These are phyloP conservation scores for Lunularia cruciata DNA, from an alignment of 225 moss, liverwort and hornwort species.

Conservation along the genomic window DNA sequence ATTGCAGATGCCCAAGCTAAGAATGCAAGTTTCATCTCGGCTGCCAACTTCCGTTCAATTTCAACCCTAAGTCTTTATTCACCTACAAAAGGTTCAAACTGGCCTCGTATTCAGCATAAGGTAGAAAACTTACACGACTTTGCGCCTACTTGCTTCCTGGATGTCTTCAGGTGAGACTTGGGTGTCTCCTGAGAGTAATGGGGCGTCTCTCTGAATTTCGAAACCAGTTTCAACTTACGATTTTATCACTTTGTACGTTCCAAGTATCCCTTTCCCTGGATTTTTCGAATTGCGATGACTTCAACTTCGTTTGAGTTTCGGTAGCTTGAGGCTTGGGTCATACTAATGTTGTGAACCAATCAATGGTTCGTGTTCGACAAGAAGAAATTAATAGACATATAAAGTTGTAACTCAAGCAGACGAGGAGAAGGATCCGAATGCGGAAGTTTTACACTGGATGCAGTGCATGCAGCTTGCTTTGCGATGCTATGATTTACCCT, in stretches of 20 bases:
- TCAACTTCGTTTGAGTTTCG: too few relatives aligned
- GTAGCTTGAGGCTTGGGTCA: too few relatives aligned
- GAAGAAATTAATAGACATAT: not conserved
- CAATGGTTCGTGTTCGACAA: too few relatives aligned
- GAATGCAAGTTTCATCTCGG: conserved; percentile 36
- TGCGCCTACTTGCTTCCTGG: not conserved
- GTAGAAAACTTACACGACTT: not conserved
- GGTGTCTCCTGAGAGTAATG: conserved; percentile 63
- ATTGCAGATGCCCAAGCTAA: conserved; percentile 45
- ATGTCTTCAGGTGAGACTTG: conserved; percentile 41
- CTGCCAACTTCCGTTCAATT: conserved; percentile 16
- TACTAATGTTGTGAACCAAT: too few relatives aligned
- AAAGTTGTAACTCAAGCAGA: conserved; percentile 26
- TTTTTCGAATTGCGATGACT: not conserved
- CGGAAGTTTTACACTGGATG: conserved; percentile 79
- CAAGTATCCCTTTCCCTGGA: not conserved
- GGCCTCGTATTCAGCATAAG: too few relatives aligned
- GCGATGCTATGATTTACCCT: conserved; percentile 59
- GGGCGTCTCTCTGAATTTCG: conserved; percentile 63
- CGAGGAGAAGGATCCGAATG: conserved; percentile 71
- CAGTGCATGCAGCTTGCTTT: conserved; percentile 72
- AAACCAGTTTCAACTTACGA: conserved; percentile 71
- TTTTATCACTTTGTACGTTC: conserved; percentile 56
- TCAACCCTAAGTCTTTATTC: too few relatives aligned
- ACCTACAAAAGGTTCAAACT: not conserved